A percentile compares a stretch with the other conserved stretches of the same genome.
Evolutionary conservation across 352 stramenopile genomes (phyloP).

Genomic region (Phytophthora capsici): DNA sequence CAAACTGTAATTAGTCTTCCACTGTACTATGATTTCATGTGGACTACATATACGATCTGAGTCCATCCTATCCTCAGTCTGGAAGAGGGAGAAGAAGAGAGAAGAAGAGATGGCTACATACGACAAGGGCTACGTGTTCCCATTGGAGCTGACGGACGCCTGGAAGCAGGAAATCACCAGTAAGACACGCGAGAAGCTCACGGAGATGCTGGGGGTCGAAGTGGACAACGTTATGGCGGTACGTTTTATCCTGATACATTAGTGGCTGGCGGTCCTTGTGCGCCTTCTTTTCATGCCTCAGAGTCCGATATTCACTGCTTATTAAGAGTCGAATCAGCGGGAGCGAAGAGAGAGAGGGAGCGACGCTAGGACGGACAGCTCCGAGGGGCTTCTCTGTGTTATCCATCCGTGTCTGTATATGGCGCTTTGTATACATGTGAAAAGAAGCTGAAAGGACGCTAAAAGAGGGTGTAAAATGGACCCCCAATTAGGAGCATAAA

Average conservation of each 20-base stretch:
- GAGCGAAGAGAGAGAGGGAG: background rate
- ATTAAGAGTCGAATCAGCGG: constrained; percentile 11
- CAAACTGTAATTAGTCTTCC: background rate
- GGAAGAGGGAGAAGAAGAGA: too few relatives aligned
- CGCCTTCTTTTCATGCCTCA: constrained; percentile 22
- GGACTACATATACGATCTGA: constrained; percentile 1
- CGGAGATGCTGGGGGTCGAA: constrained; percentile 83
- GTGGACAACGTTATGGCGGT: constrained; percentile 90
- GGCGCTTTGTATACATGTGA: constrained; percentile 28
- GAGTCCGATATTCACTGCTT: constrained; percentile 13
- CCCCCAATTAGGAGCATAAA: constrained; percentile 32
- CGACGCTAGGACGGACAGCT: background rate
- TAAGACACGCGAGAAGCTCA: constrained; percentile 60
- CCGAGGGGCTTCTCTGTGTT: background rate
- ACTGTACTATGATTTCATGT: constrained; percentile 4
- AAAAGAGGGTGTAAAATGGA: constrained; percentile 31
- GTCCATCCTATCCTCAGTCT: too few relatives aligned
- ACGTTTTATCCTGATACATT: constrained; percentile 29
- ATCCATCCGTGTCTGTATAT: constrained; percentile 11
- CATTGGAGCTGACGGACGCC: constrained; percentile 53
- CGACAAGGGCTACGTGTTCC: constrained; percentile 68
- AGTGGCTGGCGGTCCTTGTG: constrained; percentile 30
- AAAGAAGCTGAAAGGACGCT: constrained; percentile 37
- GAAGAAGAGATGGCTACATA: constrained; percentile 22
- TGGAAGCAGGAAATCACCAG: constrained; percentile 67